Evolutionary conservation across 208 protist genomes (phyloP), one percentile per base, ranked within the genome.

Genomic region (Trypanosoma congolense): DNA sequence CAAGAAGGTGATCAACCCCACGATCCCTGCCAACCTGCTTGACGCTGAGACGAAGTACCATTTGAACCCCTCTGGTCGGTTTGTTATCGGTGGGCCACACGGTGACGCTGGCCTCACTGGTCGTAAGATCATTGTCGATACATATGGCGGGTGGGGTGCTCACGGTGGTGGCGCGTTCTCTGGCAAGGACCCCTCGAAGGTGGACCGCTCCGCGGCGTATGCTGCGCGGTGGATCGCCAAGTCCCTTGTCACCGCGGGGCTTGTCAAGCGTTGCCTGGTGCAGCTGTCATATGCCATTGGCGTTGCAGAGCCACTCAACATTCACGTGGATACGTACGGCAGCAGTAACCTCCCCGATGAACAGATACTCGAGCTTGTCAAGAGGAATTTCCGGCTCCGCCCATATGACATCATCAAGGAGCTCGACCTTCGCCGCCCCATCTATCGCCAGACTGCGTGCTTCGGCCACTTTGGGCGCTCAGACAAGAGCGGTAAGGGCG

Each of bases 291-390:
- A 46, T n/a, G 42, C 42, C 42, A 46, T 46, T 46, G 42, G 42
- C 6, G 42, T 46, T 46, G 42, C 42, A n/a, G 42, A 46, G n/a
- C 42, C 42, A n/a, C 42, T 46, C 42, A 46, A 46, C n/a, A 46
- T 46, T n/a, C 42, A 46, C n/a, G 42, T 46, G 6, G 42, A 46
- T n/a, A 46, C 42, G 6, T 46, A 46, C 21, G 42, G 42, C 42
- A 46, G 10, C n/a, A n/a, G 42, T 24, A 46, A 46, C 6, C 42
- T 6, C 42, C 10, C 6, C n/a, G 42, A 46, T n/a, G 42, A 46
- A n/a, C n/a, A 46, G 5, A 46, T 46, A n/a, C n/a, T 46, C 6
- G 42, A 19, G 5, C 8, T 46, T 24, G 42, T 46, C 10, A 8
- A n/a, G 42, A 46, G 21, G n/a, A 46, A 46, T n/a, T 46, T 46